Conservation (phyloP, 2,329 filamentous ascomycete genomes). For the Mollisia scopiformis region DNA sequence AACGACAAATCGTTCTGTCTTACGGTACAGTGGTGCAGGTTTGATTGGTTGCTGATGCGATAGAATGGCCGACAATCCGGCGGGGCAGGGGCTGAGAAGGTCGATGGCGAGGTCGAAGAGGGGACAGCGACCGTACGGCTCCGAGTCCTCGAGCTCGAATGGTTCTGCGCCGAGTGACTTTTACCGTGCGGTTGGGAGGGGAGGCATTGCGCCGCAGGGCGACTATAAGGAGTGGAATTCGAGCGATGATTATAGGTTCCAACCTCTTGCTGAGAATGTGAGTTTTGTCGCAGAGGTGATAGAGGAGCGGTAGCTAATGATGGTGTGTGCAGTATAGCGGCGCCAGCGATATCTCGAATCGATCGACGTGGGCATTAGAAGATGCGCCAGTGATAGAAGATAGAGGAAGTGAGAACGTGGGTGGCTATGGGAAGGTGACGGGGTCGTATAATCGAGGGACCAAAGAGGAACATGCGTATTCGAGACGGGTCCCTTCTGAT, state of each 20-base stretch:
- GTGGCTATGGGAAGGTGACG: background rate
- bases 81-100: background rate
- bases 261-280: background rate
- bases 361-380: background rate
- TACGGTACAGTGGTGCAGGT: too few relatives aligned
- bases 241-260: background rate
- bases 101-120: background rate
- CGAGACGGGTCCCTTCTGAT: background rate
- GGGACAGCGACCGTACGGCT: background rate
- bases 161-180: background rate
- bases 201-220: background rate
- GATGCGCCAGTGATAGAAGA: background rate
- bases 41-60: too few relatives aligned
- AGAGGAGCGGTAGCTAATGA: background rate
- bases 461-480: background rate
- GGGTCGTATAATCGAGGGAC: background rate
- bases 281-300: background rate
- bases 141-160: background rate
- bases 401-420: background rate
- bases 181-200: background rate
- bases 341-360: background rate
- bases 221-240: background rate
- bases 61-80: too few relatives aligned
- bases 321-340: background rate
- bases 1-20: too few relatives aligned